Conservation (phyloP, 2,329 filamentous ascomycete species). For the Ambrosiella cleistominuta region DNA sequence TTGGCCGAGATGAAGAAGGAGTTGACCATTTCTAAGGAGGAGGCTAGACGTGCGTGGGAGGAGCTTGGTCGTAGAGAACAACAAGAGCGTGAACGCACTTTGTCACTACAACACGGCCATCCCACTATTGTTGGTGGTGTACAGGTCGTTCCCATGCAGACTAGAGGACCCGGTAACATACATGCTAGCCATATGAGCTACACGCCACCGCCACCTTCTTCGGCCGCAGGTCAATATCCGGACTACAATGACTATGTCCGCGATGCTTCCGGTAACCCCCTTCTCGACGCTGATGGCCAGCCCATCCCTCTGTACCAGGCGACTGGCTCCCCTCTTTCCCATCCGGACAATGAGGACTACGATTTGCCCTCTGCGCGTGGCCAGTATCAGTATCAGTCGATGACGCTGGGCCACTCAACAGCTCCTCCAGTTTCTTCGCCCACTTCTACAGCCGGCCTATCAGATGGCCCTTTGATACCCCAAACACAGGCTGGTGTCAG, state of each 20-base stretch:
- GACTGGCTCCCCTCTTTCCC: constrained; percentile 5
- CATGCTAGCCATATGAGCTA: constrained; percentile 7
- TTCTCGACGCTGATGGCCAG: constrained; percentile 17
- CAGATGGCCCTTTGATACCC: constrained; percentile 1
- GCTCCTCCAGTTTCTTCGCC: constrained; percentile 9
- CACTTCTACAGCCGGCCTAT: constrained; percentile 2
- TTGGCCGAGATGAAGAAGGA: constrained; percentile 86
- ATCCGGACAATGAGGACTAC: constrained; percentile 12
- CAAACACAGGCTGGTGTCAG: neutral
- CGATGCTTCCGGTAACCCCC: constrained; percentile 16
- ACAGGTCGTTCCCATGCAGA: constrained; percentile 78
- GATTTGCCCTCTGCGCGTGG: constrained; percentile 24
- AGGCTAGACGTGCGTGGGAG: constrained; percentile 91
- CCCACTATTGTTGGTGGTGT: constrained; percentile 84
- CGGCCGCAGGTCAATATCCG: constrained; percentile 13
- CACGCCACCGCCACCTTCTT: constrained; percentile 10
- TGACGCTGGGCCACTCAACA: neutral
- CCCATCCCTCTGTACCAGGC: constrained; percentile 10
- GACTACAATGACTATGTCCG: constrained; percentile 13
- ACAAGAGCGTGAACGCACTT: constrained; percentile 73
- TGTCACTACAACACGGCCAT: constrained; percentile 70
- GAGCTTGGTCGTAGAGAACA: constrained; percentile 86
- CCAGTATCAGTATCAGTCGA: constrained; percentile 13
- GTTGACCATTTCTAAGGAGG: constrained; percentile 84
- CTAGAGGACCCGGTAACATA: constrained; percentile 28